A percentile compares a stretch with the other conserved stretches of the same genome.
These are phyloP conservation scores for Macrolepiota albuminosa DNA, from an alignment of 768 basidiomycete species.

Conservation along the genomic window DNA sequence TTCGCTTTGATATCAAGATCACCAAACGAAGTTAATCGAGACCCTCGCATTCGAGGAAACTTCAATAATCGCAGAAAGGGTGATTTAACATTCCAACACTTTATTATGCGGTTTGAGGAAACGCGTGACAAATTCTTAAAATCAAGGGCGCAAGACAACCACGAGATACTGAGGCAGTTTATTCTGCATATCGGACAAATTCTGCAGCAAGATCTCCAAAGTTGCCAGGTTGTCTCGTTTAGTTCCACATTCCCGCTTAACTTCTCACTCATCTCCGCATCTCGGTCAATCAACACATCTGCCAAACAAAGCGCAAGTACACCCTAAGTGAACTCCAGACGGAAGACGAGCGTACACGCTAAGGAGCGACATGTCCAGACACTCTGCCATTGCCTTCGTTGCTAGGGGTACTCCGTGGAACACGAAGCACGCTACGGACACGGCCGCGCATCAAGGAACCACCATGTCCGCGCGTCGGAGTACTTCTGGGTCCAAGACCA, in stretches of 20 bases:
- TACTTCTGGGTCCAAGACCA: neutral
- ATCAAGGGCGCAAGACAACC: too few species aligned
- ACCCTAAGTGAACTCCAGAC: neutral
- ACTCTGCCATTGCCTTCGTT: neutral
- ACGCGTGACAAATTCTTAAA: too few species aligned
- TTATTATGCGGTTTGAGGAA: too few species aligned
- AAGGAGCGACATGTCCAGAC: neutral
- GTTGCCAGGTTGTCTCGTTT: too few species aligned
- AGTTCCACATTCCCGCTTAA: too few species aligned
- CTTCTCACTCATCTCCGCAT: neutral
- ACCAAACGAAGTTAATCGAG: neutral
- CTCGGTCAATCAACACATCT: neutral
- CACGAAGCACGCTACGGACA: neutral
- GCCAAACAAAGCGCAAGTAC: neutral
- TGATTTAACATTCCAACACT: too few species aligned
- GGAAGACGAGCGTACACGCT: neutral
- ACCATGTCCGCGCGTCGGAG: neutral
- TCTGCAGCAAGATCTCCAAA: too few species aligned
- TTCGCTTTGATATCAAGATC: neutral
- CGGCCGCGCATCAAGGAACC: neutral
- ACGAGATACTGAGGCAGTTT: too few species aligned
- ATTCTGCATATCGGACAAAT: too few species aligned
- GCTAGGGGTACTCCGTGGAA: neutral
- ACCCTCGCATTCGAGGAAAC: too few species aligned
- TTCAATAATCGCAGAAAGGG: too few species aligned